Base-by-base conservation (phyloP, 2,329 filamentous ascomycete species). In the Aspergillus awamori region DNA sequence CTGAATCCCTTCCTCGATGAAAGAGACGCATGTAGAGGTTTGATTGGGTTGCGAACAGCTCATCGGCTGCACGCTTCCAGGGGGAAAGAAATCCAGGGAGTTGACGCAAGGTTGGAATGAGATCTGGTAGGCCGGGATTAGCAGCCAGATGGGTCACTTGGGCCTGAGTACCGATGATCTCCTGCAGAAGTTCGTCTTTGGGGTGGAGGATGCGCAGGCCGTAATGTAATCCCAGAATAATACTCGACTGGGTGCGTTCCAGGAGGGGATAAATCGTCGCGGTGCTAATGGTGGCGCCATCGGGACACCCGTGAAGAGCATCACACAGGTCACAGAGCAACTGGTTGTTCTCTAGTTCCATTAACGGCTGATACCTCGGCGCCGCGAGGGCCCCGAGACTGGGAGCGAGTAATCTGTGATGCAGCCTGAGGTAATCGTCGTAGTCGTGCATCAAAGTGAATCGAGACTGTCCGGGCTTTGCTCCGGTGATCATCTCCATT, bases 161-260 rank as follows among this genome's bases (percentile, higher is more conserved):
- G 33, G 77, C 71, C 66, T 84, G 80, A 7, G 80, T 74, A 43
- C 81, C 76, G 33, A 75, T 75, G 43, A 84, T 80, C 24, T 84
- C 79, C 57, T 78, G 71, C 5, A 83, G 76, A 22, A 81, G 74
- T 20, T 81, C 65, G 1, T 80, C 80, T 59, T 84, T 80, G 63
- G 64, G 65, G 36, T 57, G 61, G 3, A 68, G 56, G 52, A 84
- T 83, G 8, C 83, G 80, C 58, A 82, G 77, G 0, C 83, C 82
- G 66, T 84, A 85, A 13, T 82, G 78, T 8, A 84, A 77, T 4
- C 78, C 82, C 61, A 84, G 81, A 3, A 84, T 82, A 33, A 84
- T 76, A 63, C 80, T 82, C 0, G 80, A 79, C 5, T 82, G 83
- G 63, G 83, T 83, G 1, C 82, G 76, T 65, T 84, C 82, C 20